Evolutionary conservation across 1,284 basidiomycete species (phyloP).

Genomic region (Coniferiporia sulphurascens): DNA sequence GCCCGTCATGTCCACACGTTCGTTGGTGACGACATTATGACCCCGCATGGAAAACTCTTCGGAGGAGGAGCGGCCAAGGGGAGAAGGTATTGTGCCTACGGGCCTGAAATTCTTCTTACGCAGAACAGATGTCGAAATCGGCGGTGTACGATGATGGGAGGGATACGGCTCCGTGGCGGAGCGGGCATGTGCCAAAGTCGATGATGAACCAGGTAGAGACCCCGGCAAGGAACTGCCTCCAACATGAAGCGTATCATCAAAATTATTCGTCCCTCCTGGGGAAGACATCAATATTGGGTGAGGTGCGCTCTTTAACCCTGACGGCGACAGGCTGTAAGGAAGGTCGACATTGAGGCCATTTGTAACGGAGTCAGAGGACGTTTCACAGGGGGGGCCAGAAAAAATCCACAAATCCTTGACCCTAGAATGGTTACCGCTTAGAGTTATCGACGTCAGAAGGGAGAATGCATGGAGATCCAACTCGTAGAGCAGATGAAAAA

Average conservation of each 20-base stretch:
- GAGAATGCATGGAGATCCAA: conserved; percentile 65
- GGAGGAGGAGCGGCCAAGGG: conserved; percentile 7
- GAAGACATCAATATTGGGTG: conserved; percentile 27
- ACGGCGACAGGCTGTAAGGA: conserved; percentile 17
- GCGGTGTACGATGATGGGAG: neutral
- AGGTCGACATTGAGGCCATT: conserved; percentile 28
- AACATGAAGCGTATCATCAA: conserved; percentile 13
- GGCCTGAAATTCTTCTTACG: conserved; percentile 30
- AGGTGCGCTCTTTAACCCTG: conserved; percentile 18
- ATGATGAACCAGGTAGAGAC: neutral
- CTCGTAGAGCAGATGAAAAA: conserved; percentile 59
- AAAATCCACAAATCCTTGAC: conserved; percentile 79
- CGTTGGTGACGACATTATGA: conserved; percentile 37
- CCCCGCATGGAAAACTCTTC: conserved; percentile 23
- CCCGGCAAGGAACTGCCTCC: conserved; percentile 2
- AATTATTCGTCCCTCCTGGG: conserved; percentile 24
- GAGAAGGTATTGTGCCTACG: conserved; percentile 32
- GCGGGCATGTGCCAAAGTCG: conserved; percentile 24
- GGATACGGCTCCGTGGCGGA: conserved; percentile 15
- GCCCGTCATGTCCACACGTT: conserved; percentile 61
- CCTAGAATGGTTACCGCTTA: conserved; percentile 59
- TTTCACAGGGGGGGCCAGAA: conserved; percentile 41
- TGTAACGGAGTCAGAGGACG: conserved; percentile 29
- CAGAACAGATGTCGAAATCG: conserved; percentile 3
- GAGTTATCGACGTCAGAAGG: conserved; percentile 61